Evolutionary conservation across 305 asterid genomes (phyloP), one percentile per base, ranked within the genome.

Genomic region (Andrographis paniculata): DNA sequence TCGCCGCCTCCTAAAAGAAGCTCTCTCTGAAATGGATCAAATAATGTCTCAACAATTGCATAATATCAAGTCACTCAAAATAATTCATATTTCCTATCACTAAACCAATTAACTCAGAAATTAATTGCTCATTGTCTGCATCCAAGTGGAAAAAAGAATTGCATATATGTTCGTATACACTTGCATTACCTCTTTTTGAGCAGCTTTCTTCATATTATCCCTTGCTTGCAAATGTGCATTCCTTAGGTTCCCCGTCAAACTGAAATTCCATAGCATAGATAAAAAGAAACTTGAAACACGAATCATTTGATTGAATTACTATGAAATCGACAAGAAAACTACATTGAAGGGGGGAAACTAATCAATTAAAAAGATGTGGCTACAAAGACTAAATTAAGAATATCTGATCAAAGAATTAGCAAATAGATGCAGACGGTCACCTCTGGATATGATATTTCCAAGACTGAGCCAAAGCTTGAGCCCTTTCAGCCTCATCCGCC

Each of bases 1-100:
- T 71, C 92, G 35, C 98, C 98, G 61, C 95, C 96, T 58, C 98
- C 98, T 69, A 91, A 61, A 57, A 91, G 94, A 44, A 86, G 88
- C 72, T 82, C 89, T 66, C 98, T 76, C 98, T 86, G 82, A 40
- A 66, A 72, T 53, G 42, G 58, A 42, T 14, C 44, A 17, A 38
- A 59, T 39, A 52, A 50, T 45, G 56, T 61, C 45, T 56, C 42
- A 42, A 51, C 28, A 30, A 42, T 38, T 52, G 46, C 45, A 10
- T 36, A 42, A 35, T 14, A 42, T 23, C 30, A 3, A 20, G 17
- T 24, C 19, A 41, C 42, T 17, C 17, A 49, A 20, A 3, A n/a
- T 3, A 52, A 51, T 4, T 36, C 52, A 33, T 13, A 49, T 47
- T 58, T n/a, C 17, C 14, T 16, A 16, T 23, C 30, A 5, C 1